Evolutionary conservation across 768 basidiomycete species (phyloP).

Genomic region (Russula vinacea): DNA sequence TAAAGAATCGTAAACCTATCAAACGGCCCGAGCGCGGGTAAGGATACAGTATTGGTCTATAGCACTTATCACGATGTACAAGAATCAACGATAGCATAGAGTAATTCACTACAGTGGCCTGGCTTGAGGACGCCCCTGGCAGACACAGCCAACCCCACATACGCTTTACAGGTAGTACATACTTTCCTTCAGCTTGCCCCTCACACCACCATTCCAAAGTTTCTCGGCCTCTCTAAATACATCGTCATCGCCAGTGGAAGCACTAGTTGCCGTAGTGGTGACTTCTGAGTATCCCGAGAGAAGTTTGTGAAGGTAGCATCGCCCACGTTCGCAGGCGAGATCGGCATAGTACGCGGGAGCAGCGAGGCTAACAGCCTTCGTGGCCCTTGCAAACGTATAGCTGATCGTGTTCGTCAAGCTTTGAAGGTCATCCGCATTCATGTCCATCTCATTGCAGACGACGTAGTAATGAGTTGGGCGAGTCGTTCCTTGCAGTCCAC

Average conservation of each 20-base stretch:
- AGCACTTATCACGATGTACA: not conserved
- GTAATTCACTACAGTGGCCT: not conserved
- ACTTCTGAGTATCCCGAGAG: constrained; percentile 42
- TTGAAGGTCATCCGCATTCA: constrained; percentile 51
- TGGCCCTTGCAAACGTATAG: constrained; percentile 60
- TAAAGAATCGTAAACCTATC: not conserved
- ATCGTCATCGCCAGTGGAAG: constrained; percentile 46
- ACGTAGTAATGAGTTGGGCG: constrained; percentile 56
- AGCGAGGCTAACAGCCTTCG: constrained; percentile 48
- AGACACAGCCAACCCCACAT: not conserved
- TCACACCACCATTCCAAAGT: constrained; percentile 58
- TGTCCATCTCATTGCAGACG: constrained; percentile 51
- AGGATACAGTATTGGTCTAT: not conserved
- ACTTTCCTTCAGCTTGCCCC: constrained; percentile 54
- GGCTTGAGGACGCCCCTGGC: not conserved
- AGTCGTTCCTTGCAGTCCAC: constrained; percentile 48
- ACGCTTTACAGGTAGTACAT: constrained; percentile 68
- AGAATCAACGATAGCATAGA: not conserved
- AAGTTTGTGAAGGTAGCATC: constrained; percentile 51
- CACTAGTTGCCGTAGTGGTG: constrained; percentile 37
- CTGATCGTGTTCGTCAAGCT: constrained; percentile 52
- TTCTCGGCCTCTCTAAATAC: constrained; percentile 51
- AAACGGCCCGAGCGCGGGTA: not conserved
- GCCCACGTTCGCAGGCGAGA: constrained; percentile 51
- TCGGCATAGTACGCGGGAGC: constrained; percentile 49